A percentile compares a stretch with the other conserved stretches of the same genome.
phyloP scores from a whole-genome alignment of 768 basidiomycete genomes.

The Boletus vermiculosoides region DNA sequence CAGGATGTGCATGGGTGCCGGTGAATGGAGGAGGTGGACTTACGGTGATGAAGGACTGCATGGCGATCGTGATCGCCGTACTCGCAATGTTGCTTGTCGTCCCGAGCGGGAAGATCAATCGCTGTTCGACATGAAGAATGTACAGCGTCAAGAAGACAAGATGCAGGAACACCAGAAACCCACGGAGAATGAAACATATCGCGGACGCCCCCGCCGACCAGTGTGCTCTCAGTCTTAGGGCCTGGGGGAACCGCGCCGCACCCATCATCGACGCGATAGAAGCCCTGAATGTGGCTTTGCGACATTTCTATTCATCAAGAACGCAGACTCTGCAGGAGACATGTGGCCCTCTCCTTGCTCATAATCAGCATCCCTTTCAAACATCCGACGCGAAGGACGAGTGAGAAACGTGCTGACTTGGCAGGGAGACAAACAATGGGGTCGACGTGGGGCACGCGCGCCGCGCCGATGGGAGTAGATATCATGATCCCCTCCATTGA shows the following conservation, averaged over 20 bases:
- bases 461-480: background rate
- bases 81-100: no score
- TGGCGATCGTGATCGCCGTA: no score
- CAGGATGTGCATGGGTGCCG: no score
- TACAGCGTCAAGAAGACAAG: background rate
- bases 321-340: background rate
- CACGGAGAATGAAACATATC: background rate
- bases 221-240: background rate
- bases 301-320: no score
- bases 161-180: background rate
- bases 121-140: no score
- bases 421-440: background rate
- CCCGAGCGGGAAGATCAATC: no score
- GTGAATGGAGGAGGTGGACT: background rate
- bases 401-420: background rate
- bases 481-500: background rate
- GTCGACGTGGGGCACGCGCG: background rate
- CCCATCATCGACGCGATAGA: no score
- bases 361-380: background rate
- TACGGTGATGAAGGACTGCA: no score
- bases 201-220: background rate
- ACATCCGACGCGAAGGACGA: background rate
- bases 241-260: background rate
- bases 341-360: background rate
- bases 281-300: background rate